phyloP scores from a whole-genome alignment of 345 rosid genomes.

The Ceriops decandra region DNA sequence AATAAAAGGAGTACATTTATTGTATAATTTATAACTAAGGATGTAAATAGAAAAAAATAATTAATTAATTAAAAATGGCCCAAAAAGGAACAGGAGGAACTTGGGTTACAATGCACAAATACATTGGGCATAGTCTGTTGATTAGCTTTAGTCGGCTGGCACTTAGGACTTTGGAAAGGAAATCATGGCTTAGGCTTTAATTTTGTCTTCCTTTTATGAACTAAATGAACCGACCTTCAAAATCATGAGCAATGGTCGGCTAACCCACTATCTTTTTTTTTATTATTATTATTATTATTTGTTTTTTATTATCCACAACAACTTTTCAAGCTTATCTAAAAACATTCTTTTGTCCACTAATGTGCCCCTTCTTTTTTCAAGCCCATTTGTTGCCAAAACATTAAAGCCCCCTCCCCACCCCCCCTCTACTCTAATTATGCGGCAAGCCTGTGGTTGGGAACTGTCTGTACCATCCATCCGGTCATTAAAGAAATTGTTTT shows the following conservation, averaged over 20 bases:
- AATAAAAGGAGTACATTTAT: no score
- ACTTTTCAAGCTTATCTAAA: slow-evolving; percentile 5
- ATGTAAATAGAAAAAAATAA: no score
- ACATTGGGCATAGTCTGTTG: no score
- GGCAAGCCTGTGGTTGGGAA: slow-evolving; percentile 24
- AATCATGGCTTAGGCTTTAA: background rate
- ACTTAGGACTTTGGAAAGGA: background rate
- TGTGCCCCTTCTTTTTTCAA: background rate
- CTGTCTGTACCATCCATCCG: slow-evolving; percentile 26
- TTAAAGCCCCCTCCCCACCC: background rate
- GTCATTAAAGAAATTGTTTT: slow-evolving; percentile 17
- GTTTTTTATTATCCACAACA: slow-evolving; percentile 13
- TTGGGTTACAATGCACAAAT: no score
- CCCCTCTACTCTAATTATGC: background rate
- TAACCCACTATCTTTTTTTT: slow-evolving; percentile 16
- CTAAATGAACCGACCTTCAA: slow-evolving; percentile 2
- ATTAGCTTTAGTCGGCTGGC: background rate
- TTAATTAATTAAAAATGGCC: no score
- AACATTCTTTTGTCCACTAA: slow-evolving; percentile 24
- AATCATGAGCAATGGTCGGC: slow-evolving; percentile 21
- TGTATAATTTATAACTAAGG: no score
- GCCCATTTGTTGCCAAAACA: background rate
- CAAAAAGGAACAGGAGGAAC: no score
- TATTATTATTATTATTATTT: background rate
- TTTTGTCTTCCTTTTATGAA: background rate